Base-by-base conservation (phyloP, 805 yeast genomes). In the Diddensiella santjacobensis region DNA sequence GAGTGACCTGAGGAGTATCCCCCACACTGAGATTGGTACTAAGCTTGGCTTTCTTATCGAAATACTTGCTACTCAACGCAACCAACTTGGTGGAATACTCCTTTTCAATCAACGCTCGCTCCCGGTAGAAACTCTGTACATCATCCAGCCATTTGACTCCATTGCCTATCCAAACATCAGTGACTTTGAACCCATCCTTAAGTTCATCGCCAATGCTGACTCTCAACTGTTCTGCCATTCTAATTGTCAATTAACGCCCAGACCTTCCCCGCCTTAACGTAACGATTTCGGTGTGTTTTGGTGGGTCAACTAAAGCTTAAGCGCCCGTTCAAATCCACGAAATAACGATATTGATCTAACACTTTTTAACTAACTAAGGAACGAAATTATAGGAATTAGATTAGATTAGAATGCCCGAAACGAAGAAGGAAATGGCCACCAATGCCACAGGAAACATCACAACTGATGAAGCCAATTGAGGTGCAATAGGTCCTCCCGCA, bases 1-100 rank as follows among this genome's bases (percentile, higher is more conserved):
- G 98, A 0, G 99, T 93, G 38, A 87, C 78, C 37, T 81, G 77
- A 0, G 99, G 99, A 15, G 78, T 78, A 51, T 87, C 96, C 22
- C 99, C 99, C 2, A 93, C 99, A 39, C 90, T 80, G 23, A 93
- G 66, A 11, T 69, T 64, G 0, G 91, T 78, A 8, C 87, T 72
- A 15, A 73, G 66, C 54, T 80, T 79, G 42, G 95, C 84, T 63
- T 90, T 89, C 65, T 80, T 84, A 50, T 81, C 83, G 57, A 87
- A 81, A 53, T 81, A 85, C 51, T 81, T 87, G 44, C 80, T 68
- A 39, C 87, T 74, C 50, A 93, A 67, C 6, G 75, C 75, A 45
- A 77, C 73, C 48, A 93, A 71, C 55, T 80, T 84, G 15, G 73
- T 69, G 8, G 96, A 74, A 59, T 91, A 89, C 57, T 91, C 98